Base-by-base conservation (phyloP, 2,329 filamentous ascomycete genomes). In the Calonectria henricotiae region DNA sequence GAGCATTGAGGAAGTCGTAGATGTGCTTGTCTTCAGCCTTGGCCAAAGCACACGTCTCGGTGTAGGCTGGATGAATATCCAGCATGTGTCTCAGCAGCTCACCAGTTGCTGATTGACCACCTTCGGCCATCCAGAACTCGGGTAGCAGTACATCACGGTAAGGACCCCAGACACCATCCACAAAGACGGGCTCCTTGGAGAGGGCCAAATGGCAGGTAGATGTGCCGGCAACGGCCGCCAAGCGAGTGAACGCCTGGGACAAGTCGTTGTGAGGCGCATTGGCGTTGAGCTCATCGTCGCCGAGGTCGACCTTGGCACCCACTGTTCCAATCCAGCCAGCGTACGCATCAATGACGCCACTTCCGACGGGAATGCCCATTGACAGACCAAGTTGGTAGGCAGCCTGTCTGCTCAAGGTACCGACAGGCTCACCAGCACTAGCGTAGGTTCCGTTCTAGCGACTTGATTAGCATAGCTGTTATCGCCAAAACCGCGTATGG, bases 261-360 rank as follows among this genome's bases (percentile, higher is more conserved):
- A 96, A 89, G 80, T 97, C 94, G 83, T 97, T 97, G 79, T 93
- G 91, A 1, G 93, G 88, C 5, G 88, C 87, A 41, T 88, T 88
- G 70, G 89, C 86, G 79, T 92, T 91, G 44, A 96, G 87, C 58
- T 92, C 88, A 67, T 93, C 90, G 41, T 81, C 76, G 46, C 88
- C 87, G 17, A 97, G 89, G 74, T 94, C 89, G 76, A 98, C 94
- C 83, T 98, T 98, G 71, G 96, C 96, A 69, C 96, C 96, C n/a
- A 99, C 96, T 1, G 96, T 98, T 71, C 96, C 96, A 76, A 99
- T 96, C 96, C 96, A 99, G 73, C 96, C 96, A 70, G 96, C 96
- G 79, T 99, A 99, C 20, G 96, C 96, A 81, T 99, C 96, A 79
- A 99, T 99, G 73, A 99, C 96, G 82, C 95, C 95, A 79, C 94